Conservation (phyloP, 495 filamentous ascomycete genomes). For the Penicillium cinerascens region DNA sequence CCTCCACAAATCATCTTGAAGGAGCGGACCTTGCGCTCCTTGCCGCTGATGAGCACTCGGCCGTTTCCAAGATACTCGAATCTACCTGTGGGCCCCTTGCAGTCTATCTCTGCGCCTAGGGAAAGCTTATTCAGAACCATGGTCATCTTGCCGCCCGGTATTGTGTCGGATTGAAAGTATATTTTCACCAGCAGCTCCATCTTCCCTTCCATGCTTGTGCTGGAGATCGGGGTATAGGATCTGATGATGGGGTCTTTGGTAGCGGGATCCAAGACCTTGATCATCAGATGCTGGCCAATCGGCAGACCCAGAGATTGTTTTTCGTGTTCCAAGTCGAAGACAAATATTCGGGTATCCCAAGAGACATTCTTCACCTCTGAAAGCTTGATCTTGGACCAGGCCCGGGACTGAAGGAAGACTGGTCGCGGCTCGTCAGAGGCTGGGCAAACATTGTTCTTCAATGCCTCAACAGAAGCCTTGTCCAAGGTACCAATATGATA, state of each 20-base stretch:
- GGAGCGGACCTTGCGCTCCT: constrained; percentile 54
- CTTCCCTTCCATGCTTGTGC: constrained; percentile 54
- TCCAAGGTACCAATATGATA: constrained; percentile 85
- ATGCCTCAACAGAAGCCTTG: constrained; percentile 49
- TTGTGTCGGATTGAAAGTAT: constrained; percentile 61
- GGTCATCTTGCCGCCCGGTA: constrained; percentile 79
- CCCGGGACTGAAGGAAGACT: constrained; percentile 66
- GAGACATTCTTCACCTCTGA: constrained; percentile 63
- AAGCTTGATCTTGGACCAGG: constrained; percentile 69
- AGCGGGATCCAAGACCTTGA: constrained; percentile 68
- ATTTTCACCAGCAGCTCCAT: constrained; percentile 82
- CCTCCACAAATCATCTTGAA: constrained; percentile 92
- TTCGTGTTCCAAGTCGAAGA: constrained; percentile 71
- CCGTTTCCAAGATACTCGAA: constrained; percentile 78
- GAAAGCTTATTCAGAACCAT: constrained; percentile 71
- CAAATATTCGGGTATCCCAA: constrained; percentile 80
- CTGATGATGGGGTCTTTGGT: constrained; percentile 72
- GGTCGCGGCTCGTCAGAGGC: constrained; percentile 40
- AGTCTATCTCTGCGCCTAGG: constrained; percentile 68
- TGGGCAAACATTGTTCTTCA: constrained; percentile 36
- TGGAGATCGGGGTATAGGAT: constrained; percentile 84
- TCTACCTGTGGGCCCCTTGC: constrained; percentile 89
- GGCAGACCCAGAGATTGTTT: constrained; percentile 75
- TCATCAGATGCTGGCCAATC: constrained; percentile 84
- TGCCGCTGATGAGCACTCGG: constrained; percentile 57